Conservation (phyloP, 768 basidiomycete species). For the Suillus cothurnatus region DNA sequence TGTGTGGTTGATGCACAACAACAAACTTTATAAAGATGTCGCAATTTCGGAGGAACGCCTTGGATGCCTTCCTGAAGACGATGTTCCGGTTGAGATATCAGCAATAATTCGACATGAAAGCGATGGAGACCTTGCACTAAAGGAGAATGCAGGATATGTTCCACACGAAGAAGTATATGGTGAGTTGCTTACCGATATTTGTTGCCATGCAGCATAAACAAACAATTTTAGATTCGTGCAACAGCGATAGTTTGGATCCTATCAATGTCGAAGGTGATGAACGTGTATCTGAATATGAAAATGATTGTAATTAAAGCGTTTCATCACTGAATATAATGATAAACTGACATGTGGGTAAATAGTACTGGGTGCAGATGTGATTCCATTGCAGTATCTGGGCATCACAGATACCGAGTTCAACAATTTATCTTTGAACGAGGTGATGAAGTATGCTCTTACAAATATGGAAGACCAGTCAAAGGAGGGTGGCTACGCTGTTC, state of each 20-base stretch:
- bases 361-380: neutral
- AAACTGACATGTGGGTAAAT: no score
- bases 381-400: neutral
- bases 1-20: neutral
- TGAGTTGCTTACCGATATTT: neutral
- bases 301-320: no score
- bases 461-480: neutral
- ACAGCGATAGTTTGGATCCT: no score
- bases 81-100: slow-evolving; percentile 30
- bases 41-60: neutral
- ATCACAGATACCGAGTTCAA: neutral
- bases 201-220: no score
- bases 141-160: slow-evolving; percentile 36
- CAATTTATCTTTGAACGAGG: neutral
- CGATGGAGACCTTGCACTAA: slow-evolving; percentile 18
- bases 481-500: neutral
- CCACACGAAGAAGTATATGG: slow-evolving; percentile 13
- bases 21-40: neutral
- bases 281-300: no score
- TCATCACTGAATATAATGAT: no score
- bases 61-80: neutral
- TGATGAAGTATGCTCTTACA: neutral
- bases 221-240: no score
- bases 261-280: no score
- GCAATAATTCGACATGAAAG: slow-evolving; percentile 17